Evolutionary conservation across 2,329 filamentous ascomycete genomes (phyloP), one percentile per base, ranked within the genome.

Genomic region (Monosporascus sp.): DNA sequence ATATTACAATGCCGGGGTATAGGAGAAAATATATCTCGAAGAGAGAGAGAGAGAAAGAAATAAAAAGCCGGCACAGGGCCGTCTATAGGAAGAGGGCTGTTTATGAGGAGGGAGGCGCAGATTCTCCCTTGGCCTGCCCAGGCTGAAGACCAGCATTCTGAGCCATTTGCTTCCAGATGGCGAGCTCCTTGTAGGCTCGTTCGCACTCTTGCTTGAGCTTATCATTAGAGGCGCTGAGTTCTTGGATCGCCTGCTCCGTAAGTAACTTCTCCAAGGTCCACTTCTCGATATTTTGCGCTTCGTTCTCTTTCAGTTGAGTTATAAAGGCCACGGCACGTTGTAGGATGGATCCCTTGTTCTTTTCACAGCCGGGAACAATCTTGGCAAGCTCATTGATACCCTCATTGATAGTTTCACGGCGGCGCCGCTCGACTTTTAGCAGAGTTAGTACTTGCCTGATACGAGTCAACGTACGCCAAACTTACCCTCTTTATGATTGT

Each of bases 401-500:
- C 73, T 99, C 94, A 61, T 99, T 99, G 70, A 99, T 99, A 0
- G 94, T 97, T 73, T 99, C 94, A 58, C 94, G 89, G 45, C 94
- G 90, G 54, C 94, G 90, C 56, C 94, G 90, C 74, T 99, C 94
- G 57, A 99, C 94, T 97, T 51, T 14, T 15, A 46, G 37, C 48
- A 61, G 55, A 48, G 53, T 62, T 51, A 64, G 64, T 46, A 59
- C 22, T 41, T 14, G 27, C 22, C 7, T 20, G 15, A 14, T n/a
- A 20, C 41, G 52, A 43, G 50, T 18, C 15, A 48, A 5, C 41
- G 15, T 35, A 35, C 7, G 17, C 25, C 15, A 11, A 48, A 69
- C 81, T 66, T 74, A 94, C 93, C 94, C 80, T 97, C 93, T 82
- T 99, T 99, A 75, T 99, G 94, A 60, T 97, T 99, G 66, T 97